Conservation (phyloP, 2,329 filamentous ascomycete genomes). For the Trichoderma sp. region DNA sequence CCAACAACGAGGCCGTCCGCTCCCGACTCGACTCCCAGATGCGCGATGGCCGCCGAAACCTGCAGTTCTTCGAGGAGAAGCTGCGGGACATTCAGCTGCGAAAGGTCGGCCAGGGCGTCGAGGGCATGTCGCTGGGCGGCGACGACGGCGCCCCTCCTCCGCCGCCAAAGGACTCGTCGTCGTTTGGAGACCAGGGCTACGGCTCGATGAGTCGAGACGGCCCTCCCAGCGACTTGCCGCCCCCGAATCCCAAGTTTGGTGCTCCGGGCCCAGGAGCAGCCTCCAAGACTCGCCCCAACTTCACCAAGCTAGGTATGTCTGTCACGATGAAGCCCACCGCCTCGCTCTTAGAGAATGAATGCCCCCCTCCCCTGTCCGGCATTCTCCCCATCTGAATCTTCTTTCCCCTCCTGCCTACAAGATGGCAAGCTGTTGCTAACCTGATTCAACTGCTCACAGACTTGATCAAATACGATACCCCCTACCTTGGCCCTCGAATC, state of each 20-base stretch:
- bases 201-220: slow-evolving; percentile 63
- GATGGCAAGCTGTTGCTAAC: slow-evolving; percentile 7
- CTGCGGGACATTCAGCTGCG: slow-evolving; percentile 86
- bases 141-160: slow-evolving; percentile 60
- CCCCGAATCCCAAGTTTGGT: slow-evolving; percentile 76
- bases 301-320: slow-evolving; percentile 85
- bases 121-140: slow-evolving; percentile 64
- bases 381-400: not conserved
- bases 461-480: slow-evolving; percentile 97
- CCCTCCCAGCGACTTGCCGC: slow-evolving; percentile 73
- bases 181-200: slow-evolving; percentile 59
- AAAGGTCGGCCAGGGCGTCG: slow-evolving; percentile 67
- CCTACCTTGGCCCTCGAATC: slow-evolving; percentile 92
- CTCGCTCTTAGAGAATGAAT: too few relatives aligned
- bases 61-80: slow-evolving; percentile 93
- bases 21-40: slow-evolving; percentile 92
- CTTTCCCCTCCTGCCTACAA: not conserved
- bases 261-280: slow-evolving; percentile 65
- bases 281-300: slow-evolving; percentile 81
- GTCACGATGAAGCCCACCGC: not conserved
- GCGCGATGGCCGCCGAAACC: slow-evolving; percentile 87
- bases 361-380: not conserved
- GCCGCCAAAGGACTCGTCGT: slow-evolving; percentile 70
- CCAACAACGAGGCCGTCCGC: slow-evolving; percentile 87
- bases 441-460: slow-evolving; percentile 55